Base-by-base conservation (phyloP, 1,284 basidiomycete species). In the Ganoderma resinaceum region DNA sequence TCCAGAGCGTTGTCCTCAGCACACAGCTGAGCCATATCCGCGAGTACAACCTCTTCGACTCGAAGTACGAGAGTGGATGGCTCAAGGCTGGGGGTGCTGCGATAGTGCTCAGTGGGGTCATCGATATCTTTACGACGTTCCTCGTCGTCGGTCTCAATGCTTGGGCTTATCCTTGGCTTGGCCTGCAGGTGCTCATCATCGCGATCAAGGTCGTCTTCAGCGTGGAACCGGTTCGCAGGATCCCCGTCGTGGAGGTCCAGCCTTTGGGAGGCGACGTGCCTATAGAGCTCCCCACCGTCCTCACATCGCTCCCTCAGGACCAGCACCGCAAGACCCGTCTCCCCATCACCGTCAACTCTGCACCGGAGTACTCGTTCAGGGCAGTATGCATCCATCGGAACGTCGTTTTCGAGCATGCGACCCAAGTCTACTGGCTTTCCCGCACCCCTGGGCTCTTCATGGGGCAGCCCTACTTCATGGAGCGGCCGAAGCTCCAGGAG, bases 91-190 rank as follows among this genome's bases (percentile, higher is more conserved):
- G 63, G 7, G 69, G 69, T 16, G 62, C 38, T n/a, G 57, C 63
- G n/a, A 65, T 65, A 33, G 59, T 67, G 33, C 37, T 53, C 37
- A 70, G 69, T 37, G 69, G 60, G 3, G 58, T 67, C 38, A 53
- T 70, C 23, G 69, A 70, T 61, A 33, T 70, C 52, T 64, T 70
- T 60, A 59, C 69, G 37, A 70, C 69, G 38, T 61, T 70, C 59
- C 61, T 70, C 11, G 37, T 70, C 60, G 66, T 70, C 14, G 69
- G 69, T 12, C 60, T 70, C 35, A 70, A 58, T 61, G 52, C 16
- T 0, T 70, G 69, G 69, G 68, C 68, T 20, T 70, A 70, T 31
- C 66, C 66, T n/a, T 70, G 69, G 69, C 63, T 70, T 4, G 69
- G 29, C 14, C 20, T 65, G 5, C 63, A 70, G 60, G 62, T 65